Percentiles rank a stretch among this genome's conserved stretches.
Evolutionary conservation across 352 stramenopile species (phyloP).

Genomic region (Phytophthora uliginosa): DNA sequence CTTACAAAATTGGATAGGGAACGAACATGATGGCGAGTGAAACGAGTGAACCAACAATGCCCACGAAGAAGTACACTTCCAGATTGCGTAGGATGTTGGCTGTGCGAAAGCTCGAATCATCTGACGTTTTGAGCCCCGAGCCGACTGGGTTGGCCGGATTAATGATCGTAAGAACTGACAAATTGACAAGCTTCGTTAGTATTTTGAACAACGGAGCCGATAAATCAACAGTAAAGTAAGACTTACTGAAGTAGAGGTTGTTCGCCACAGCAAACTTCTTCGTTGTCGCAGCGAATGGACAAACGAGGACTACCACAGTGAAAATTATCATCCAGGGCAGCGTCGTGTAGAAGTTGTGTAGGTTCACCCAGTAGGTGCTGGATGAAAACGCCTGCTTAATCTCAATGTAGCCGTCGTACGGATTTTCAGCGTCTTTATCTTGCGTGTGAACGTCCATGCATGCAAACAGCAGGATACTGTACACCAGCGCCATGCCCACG

Average conservation of each 20-base stretch:
- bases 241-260: slow-evolving; percentile 82
- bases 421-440: slow-evolving; percentile 34
- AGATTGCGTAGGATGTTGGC: slow-evolving; percentile 75
- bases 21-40: slow-evolving; percentile 78
- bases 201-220: background rate
- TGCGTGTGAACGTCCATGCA: slow-evolving; percentile 56
- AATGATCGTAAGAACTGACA: slow-evolving; percentile 79
- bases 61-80: slow-evolving; percentile 75
- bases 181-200: slow-evolving; percentile 4
- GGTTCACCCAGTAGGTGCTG: slow-evolving; percentile 73
- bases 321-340: slow-evolving; percentile 83
- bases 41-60: slow-evolving; percentile 68
- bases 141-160: slow-evolving; percentile 61
- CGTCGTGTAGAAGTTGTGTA: slow-evolving; percentile 72
- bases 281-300: slow-evolving; percentile 75
- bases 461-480: slow-evolving; percentile 79
- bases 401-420: slow-evolving; percentile 55
- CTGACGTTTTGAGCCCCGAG: slow-evolving; percentile 58
- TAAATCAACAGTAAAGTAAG: background rate
- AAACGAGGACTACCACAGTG: slow-evolving; percentile 64
- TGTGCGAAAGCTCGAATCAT: slow-evolving; percentile 59
- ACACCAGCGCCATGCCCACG: slow-evolving; percentile 77
- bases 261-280: slow-evolving; percentile 87
- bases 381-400: slow-evolving; percentile 72
- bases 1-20: slow-evolving; percentile 82